Evolutionary conservation across 192 early-diverging fungal species (phyloP), one percentile per base, ranked within the genome.

Genomic region (Umbelopsis vinacea): DNA sequence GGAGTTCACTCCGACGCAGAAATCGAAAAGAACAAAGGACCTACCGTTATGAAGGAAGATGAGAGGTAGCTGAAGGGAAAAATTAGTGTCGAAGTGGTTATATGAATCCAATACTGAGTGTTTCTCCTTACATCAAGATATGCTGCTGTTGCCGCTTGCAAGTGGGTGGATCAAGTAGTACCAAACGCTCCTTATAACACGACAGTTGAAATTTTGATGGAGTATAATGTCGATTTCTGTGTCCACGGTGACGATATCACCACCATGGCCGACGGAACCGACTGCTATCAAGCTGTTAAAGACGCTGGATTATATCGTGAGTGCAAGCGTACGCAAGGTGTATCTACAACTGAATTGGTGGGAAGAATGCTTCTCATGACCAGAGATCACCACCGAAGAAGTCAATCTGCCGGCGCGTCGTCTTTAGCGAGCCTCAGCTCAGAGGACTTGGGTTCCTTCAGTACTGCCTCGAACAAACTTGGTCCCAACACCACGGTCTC

Each of bases 241-340:
- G 96, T 97, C 19, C 97, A 98, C 66, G 97, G 97, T 38, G 97
- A 98, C 78, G 97, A 98, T 81, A 96, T 97, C 69, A 98, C 97
- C 40, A 98, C 97, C 10, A 84, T 93, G 71, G 94, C 95, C 35
- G 97, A 98, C 76, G 97, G 97, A 15, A 93, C 93, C 23, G 97
- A 98, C 81, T 98, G 97, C 85, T 98, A 98, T 81, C 91, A 93
- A 84, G 86, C 86, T 4, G 97, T 97, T 71, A 98, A 98, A 79
- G 93, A 95, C 71, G 97, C 97, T 52, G 95, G 95, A 4, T 81
- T 94, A 37, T 98, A 98, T 89, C 85, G 88, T 74, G 96, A 98
- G 80, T 98, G 94, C 84, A 96, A 95, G 87, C 92, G 97, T 74
- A 98, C 95, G 1, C 89, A 94, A 73, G 95, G 96, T 22, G 91